Conservation (phyloP, 768 basidiomycete species). For the Clitopilus passeckerianus region DNA sequence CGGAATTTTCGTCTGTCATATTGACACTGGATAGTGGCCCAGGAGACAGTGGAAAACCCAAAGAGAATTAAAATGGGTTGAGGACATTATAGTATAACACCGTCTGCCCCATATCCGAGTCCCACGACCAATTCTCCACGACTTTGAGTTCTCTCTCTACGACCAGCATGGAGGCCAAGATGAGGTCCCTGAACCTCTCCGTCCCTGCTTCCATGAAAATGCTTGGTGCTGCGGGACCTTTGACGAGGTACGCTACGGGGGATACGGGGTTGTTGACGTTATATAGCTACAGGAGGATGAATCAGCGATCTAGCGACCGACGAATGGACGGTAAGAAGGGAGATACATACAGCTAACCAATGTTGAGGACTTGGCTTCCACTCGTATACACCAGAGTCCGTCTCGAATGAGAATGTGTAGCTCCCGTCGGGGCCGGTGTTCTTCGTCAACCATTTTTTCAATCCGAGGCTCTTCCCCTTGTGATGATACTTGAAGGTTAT, state of each 20-base stretch:
- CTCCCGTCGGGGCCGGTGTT: constrained; percentile 10
- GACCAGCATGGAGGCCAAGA: background rate
- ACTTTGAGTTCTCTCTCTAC: background rate
- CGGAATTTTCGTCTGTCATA: too few species aligned
- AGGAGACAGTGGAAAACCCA: too few species aligned
- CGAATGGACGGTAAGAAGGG: background rate
- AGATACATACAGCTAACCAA: background rate
- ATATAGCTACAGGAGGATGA: background rate
- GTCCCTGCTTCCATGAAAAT: background rate
- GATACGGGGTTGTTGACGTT: background rate
- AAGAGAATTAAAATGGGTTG: too few species aligned
- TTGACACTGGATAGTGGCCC: too few species aligned
- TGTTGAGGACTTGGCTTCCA: background rate
- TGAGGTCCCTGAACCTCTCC: background rate
- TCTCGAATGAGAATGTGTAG: background rate
- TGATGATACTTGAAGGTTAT: constrained; percentile 12
- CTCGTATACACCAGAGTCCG: background rate
- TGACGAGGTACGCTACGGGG: background rate
- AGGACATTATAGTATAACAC: too few species aligned
- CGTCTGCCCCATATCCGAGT: too few species aligned
- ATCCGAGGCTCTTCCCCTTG: constrained; percentile 14
- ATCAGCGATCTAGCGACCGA: background rate
- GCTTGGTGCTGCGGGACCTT: background rate
- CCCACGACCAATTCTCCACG: too few species aligned
- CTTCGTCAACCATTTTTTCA: constrained; percentile 16